These are phyloP conservation scores for Fusarium pseudoanthophilum DNA, from an alignment of 2,329 filamentous ascomycete species.

Conservation along the genomic window DNA sequence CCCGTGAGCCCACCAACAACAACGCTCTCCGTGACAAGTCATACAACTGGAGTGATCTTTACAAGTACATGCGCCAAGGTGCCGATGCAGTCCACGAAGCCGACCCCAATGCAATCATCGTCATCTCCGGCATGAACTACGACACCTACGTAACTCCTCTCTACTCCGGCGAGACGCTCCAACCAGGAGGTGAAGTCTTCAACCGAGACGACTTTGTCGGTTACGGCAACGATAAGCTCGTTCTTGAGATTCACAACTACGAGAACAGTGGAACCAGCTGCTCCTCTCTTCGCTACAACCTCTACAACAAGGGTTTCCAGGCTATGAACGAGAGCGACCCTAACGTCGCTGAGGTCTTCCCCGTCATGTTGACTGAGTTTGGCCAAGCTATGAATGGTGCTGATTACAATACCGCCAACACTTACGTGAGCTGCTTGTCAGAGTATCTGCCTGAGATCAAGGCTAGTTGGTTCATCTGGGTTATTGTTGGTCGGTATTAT, in stretches of 20 bases:
- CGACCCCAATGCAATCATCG: slow-evolving; percentile 65
- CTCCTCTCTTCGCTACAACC: slow-evolving; percentile 55
- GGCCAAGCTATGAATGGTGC: slow-evolving; percentile 61
- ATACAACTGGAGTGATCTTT: slow-evolving; percentile 69
- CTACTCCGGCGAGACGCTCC: slow-evolving; percentile 58
- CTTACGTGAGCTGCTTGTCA: slow-evolving; percentile 64
- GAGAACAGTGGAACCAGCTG: slow-evolving; percentile 62
- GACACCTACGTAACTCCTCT: slow-evolving; percentile 66
- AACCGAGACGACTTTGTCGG: slow-evolving; percentile 58
- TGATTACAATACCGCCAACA: slow-evolving; percentile 53
- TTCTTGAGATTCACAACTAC: slow-evolving; percentile 72
- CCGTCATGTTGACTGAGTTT: slow-evolving; percentile 62
- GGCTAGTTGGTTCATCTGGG: slow-evolving; percentile 68
- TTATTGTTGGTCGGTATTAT: slow-evolving; percentile 68
- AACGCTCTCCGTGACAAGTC: slow-evolving; percentile 42
- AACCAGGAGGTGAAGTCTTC: slow-evolving; percentile 59
- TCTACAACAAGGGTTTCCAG: slow-evolving; percentile 64
- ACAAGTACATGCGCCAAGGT: slow-evolving; percentile 60
- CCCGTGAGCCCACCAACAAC: slow-evolving; percentile 55
- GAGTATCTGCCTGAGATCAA: slow-evolving; percentile 59
- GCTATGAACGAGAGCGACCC: slow-evolving; percentile 55
- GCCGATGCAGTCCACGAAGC: slow-evolving; percentile 61
- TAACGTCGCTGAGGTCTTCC: slow-evolving; percentile 50
- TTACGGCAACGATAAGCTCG: slow-evolving; percentile 62
- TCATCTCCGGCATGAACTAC: slow-evolving; percentile 68